phyloP scores from a whole-genome alignment of 139 green algal species.

The Gonium pectorale region DNA sequence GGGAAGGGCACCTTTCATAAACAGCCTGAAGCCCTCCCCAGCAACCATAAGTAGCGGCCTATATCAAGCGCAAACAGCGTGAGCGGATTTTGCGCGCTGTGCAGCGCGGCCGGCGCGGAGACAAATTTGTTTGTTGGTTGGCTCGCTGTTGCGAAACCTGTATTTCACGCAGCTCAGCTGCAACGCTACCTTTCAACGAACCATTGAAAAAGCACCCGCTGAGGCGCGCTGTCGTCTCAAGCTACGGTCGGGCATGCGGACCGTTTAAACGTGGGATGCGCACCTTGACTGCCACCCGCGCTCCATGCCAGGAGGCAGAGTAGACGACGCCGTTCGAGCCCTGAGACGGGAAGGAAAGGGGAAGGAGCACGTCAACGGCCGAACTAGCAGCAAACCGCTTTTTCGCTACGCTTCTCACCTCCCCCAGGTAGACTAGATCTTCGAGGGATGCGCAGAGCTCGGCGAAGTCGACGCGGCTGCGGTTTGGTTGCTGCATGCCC shows the following conservation, averaged over 20 bases:
- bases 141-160: too few species aligned
- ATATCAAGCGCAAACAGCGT: too few species aligned
- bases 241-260: too few species aligned
- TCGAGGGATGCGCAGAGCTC: conserved; percentile 23
- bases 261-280: neutral
- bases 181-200: too few species aligned
- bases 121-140: neutral
- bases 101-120: neutral
- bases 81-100: neutral
- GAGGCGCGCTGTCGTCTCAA: too few species aligned
- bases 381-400: neutral
- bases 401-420: neutral
- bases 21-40: too few species aligned
- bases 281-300: conserved; percentile 33
- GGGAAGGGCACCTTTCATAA: too few species aligned
- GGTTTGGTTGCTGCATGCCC: neutral
- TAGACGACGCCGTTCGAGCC: conserved; percentile 37
- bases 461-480: conserved; percentile 25
- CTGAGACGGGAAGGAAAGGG: neutral
- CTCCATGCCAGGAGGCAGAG: conserved; percentile 29
- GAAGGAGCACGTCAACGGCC: neutral
- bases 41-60: too few species aligned
- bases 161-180: too few species aligned
- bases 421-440: conserved; percentile 3
- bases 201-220: too few species aligned